Evolutionary conservation across 768 basidiomycete genomes (phyloP), one percentile per base, ranked within the genome.

Genomic region (Pseudohyphozyma bogoriensis): DNA sequence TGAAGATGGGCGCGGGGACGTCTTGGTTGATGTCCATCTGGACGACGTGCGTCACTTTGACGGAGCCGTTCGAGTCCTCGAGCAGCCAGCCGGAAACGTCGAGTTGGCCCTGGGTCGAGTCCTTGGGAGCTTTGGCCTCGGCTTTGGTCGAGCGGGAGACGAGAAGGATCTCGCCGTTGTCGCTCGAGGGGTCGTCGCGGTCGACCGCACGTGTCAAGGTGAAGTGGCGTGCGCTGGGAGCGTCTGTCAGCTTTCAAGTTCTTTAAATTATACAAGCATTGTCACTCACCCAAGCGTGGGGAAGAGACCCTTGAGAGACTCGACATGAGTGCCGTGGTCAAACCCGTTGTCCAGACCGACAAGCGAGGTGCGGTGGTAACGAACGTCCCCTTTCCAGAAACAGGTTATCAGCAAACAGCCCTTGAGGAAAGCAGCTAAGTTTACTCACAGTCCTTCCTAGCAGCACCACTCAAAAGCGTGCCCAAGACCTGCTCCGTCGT

Each of bases 401-500:
- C 26, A 18, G 22, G 13, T 8, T 8, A 11, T 12, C 31, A 22
- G 11, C 24, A 13, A 28, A 28, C 20, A 13, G 15, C 24, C n/a
- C n/a, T n/a, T n/a, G 26, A 22, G 36, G 32, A 18, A 10, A n/a
- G n/a, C n/a, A 12, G 45, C 9, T 33, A n/a, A n/a, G n/a, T n/a
- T n/a, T n/a, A 50, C 66, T 42, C 51, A 67, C 66, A 68, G 7
- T 62, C 51, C 29, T 37, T 47, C 42, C 66, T 64, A 31, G 66
- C 66, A 16, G 53, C 33, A 50, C 52, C 45, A 46, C 51, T 59
- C 6, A 53, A 3, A 22, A 68, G 53, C 16, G 63, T 68, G 4
- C 55, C 66, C 11, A 68, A 32, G 3, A 62, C 63, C 59, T 64
- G 63, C 42, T 68, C 66, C 3, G 66, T 64, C 32, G 63, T 68